These are phyloP conservation scores for Trichoderma aggressivum DNA, from an alignment of 2,329 filamentous ascomycete genomes.

Conservation along the genomic window DNA sequence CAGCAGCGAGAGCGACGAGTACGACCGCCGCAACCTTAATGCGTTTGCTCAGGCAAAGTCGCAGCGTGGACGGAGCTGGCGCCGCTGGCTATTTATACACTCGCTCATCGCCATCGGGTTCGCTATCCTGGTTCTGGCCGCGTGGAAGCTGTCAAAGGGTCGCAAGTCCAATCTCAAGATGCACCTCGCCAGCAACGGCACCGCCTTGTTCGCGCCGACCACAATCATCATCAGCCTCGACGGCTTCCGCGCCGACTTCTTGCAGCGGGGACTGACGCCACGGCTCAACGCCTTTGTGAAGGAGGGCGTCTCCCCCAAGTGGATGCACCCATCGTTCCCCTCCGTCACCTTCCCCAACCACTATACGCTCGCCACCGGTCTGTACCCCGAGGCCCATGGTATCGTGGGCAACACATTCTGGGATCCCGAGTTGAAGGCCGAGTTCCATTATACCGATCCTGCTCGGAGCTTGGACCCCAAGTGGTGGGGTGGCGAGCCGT, in stretches of 20 bases:
- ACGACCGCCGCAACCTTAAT: slow-evolving; percentile 52
- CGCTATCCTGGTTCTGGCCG: slow-evolving; percentile 52
- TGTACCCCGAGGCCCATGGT: slow-evolving; percentile 90
- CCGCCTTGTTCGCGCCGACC: slow-evolving; percentile 82
- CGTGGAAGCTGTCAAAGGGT: slow-evolving; percentile 56
- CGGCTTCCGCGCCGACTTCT: slow-evolving; percentile 91
- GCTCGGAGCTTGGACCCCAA: slow-evolving; percentile 72
- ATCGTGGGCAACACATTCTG: slow-evolving; percentile 94
- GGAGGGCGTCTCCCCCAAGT: slow-evolving; percentile 82
- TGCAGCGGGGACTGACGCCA: slow-evolving; percentile 79
- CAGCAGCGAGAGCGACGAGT: slow-evolving; percentile 59
- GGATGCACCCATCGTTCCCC: slow-evolving; percentile 92
- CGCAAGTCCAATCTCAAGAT: slow-evolving; percentile 35
- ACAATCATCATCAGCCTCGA: slow-evolving; percentile 93
- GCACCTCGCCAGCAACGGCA: slow-evolving; percentile 68
- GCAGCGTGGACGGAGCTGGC: slow-evolving; percentile 51
- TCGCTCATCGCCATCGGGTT: slow-evolving; percentile 51
- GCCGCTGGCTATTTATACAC: slow-evolving; percentile 53
- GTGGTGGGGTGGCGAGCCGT: slow-evolving; percentile 93
- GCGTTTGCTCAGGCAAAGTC: slow-evolving; percentile 46
- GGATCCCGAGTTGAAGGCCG: slow-evolving; percentile 71
- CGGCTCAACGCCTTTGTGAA: slow-evolving; percentile 73
- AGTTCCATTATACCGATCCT: slow-evolving; percentile 86
- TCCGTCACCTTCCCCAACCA: slow-evolving; percentile 97
- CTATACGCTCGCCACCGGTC: slow-evolving; percentile 85